A percentile compares a stretch with the other conserved stretches of the same genome.
Conservation (phyloP, 1,284 basidiomycete species). For the Leccinum griseonigrum region DNA sequence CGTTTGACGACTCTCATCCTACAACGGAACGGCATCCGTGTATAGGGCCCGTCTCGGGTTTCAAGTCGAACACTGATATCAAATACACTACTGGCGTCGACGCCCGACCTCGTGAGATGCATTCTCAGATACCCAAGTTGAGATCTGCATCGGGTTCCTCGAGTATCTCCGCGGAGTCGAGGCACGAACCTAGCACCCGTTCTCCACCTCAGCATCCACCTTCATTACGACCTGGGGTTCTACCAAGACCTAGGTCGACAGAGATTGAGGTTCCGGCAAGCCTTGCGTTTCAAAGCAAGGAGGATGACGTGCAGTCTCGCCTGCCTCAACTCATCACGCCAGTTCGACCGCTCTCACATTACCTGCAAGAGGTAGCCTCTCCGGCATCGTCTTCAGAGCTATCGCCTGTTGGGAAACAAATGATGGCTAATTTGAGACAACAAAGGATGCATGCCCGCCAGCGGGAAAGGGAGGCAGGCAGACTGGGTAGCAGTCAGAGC, state of each 20-base stretch:
- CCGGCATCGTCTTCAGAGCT: constrained; percentile 73
- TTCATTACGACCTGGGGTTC: constrained; percentile 8
- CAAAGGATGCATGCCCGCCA: constrained; percentile 49
- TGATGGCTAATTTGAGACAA: constrained; percentile 63
- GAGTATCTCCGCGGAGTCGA: constrained; percentile 18
- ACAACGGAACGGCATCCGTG: constrained; percentile 2
- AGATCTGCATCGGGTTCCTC: constrained; percentile 30
- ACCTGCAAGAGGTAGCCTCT: constrained; percentile 40
- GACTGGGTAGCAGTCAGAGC: constrained; percentile 31
- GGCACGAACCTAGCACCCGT: not conserved
- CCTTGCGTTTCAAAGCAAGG: constrained; percentile 15
- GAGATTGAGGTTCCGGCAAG: not conserved
- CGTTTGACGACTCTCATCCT: not conserved
- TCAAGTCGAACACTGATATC: constrained; percentile 18
- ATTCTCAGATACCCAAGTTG: constrained; percentile 30
- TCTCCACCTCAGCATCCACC: constrained; percentile 7
- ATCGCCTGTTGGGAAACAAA: constrained; percentile 60
- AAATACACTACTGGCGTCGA: not conserved
- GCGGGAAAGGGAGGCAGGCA: constrained; percentile 33
- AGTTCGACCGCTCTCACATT: constrained; percentile 35
- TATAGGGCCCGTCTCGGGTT: constrained; percentile 9
- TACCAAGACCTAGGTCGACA: constrained; percentile 1
- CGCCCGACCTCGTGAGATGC: constrained; percentile 15
- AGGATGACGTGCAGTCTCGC: constrained; percentile 27
- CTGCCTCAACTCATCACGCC: constrained; percentile 33